Conservation (phyloP, 208 protist genomes). For the Trypanosoma boissoni region DNA sequence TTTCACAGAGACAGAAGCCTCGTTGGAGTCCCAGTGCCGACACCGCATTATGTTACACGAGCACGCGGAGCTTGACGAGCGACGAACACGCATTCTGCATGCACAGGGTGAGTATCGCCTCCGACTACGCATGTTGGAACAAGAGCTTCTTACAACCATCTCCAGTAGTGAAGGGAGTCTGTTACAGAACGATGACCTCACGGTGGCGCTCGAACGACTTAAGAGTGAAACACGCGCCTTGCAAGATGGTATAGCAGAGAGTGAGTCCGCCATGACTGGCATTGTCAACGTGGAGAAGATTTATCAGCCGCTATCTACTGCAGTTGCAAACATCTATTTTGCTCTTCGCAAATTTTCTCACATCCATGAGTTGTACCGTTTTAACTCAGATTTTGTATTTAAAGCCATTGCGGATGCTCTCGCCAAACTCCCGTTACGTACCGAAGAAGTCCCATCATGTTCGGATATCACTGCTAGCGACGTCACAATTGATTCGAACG, state of each 20-base stretch:
- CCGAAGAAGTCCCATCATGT: too few relatives aligned
- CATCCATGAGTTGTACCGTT: constrained; percentile 97
- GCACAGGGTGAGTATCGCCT: constrained; percentile 95
- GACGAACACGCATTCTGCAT: constrained; percentile 90
- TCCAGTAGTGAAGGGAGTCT: constrained; percentile 94
- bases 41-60: constrained; percentile 91
- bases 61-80: constrained; percentile 95
- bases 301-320: constrained; percentile 93
- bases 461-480: too few relatives aligned
- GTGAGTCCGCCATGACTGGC: constrained; percentile 89
- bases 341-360: constrained; percentile 91
- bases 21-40: constrained; percentile 95
- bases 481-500: too few relatives aligned
- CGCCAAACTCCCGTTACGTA: constrained; percentile 34
- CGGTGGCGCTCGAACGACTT: constrained; percentile 92
- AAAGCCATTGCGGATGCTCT: constrained; percentile 89
- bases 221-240: constrained; percentile 93
- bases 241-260: constrained; percentile 88
- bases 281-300: constrained; percentile 76
- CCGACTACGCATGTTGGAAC: constrained; percentile 93
- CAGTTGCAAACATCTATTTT: constrained; percentile 95
- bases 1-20: constrained; percentile 98
- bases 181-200: constrained; percentile 96
- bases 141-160: constrained; percentile 94
- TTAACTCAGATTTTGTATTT: constrained; percentile 95